These are phyloP conservation scores for Penicillium hordei DNA, from an alignment of 2,329 filamentous ascomycete genomes.

Conservation along the genomic window DNA sequence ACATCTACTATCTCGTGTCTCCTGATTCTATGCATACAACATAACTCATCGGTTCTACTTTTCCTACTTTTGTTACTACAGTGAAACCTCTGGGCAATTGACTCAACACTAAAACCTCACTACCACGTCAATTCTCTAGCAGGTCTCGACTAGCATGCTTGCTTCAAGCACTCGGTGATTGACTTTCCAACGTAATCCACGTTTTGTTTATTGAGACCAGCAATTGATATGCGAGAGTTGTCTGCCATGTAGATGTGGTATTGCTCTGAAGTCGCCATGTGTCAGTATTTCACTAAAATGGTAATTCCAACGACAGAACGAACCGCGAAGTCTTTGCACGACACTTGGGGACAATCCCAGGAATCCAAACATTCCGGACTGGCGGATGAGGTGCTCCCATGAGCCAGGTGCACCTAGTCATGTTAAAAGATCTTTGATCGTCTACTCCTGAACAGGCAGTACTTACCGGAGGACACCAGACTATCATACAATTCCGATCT, in stretches of 20 bases:
- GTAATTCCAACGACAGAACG: background rate
- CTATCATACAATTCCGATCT: constrained; percentile 71
- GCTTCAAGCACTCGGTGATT: constrained; percentile 20
- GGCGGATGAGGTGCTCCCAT: constrained; percentile 60
- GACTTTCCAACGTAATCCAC: constrained; percentile 31
- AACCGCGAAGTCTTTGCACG: constrained; percentile 40
- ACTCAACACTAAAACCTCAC: background rate
- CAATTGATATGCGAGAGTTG: constrained; percentile 95
- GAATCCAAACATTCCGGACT: constrained; percentile 98
- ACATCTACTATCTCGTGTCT: background rate
- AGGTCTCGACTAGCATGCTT: background rate
- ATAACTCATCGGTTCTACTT: background rate
- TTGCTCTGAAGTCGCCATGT: constrained; percentile 28
- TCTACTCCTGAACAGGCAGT: background rate
- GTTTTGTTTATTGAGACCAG: constrained; percentile 70
- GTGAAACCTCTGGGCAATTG: background rate
- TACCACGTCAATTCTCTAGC: background rate
- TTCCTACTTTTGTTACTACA: background rate
- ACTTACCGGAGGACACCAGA: constrained; percentile 45
- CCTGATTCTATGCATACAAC: background rate
- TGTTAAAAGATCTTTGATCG: constrained; percentile 45
- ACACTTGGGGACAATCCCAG: constrained; percentile 49
- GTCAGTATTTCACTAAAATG: constrained; percentile 3
- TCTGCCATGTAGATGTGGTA: constrained; percentile 58
- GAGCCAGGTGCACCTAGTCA: constrained; percentile 75